Evolutionary conservation across 2,329 filamentous ascomycete genomes (phyloP).

Genomic region (Claviceps sp.): DNA sequence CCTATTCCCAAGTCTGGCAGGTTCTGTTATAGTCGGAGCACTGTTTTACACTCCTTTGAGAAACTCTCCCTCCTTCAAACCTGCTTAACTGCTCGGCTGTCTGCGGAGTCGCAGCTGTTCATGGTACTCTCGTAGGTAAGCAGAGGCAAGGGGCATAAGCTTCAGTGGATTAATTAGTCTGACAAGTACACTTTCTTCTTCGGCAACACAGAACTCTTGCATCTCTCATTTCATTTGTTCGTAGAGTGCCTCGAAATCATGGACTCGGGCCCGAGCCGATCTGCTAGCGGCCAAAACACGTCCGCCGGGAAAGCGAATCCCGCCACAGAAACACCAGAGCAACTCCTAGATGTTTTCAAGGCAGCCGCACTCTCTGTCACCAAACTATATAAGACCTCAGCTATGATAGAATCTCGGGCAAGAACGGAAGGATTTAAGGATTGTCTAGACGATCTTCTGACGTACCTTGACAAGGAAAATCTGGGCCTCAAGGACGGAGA

Average conservation of each 20-base stretch:
- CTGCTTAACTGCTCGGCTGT: background rate
- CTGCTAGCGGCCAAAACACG: conserved; percentile 6
- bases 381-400: conserved; percentile 88
- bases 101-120: conserved; percentile 3
- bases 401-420: conserved; percentile 61
- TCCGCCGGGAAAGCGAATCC: conserved; percentile 17
- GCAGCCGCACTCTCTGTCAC: conserved; percentile 87
- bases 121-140: background rate
- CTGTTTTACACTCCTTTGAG: too few species aligned
- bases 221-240: background rate
- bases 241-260: background rate
- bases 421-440: conserved; percentile 82
- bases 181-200: background rate
- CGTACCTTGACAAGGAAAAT: conserved; percentile 70
- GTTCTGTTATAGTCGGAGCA: background rate
- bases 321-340: conserved; percentile 35
- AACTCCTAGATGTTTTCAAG: conserved; percentile 80
- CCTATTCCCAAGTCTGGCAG: background rate
- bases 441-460: conserved; percentile 78
- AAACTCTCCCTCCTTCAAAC: background rate
- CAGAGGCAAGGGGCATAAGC: background rate
- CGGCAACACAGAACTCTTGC: background rate
- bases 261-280: conserved; percentile 7
- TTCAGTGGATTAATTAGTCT: background rate
- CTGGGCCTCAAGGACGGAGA: conserved; percentile 71